These are phyloP conservation scores for Carallia brachiata DNA, from an alignment of 345 rosid genomes.

Conservation along the genomic window DNA sequence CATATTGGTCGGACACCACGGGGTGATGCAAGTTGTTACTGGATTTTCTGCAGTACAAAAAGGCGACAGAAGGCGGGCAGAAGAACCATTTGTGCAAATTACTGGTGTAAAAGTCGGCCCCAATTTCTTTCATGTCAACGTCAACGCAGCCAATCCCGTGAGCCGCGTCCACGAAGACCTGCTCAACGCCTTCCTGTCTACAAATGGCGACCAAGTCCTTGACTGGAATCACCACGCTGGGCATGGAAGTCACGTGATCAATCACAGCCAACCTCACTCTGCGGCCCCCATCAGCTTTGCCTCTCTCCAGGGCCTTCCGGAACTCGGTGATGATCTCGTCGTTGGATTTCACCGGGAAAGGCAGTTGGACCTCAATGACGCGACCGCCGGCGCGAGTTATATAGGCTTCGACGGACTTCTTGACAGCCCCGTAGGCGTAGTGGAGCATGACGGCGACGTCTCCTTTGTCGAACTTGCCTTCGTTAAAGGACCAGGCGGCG, in stretches of 20 bases:
- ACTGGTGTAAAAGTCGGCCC: constrained; percentile 89
- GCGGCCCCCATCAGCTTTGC: constrained; percentile 52
- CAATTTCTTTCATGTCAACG: constrained; percentile 82
- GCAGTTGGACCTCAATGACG: constrained; percentile 82
- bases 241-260: constrained; percentile 96
- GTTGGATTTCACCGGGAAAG: constrained; percentile 68
- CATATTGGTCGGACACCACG: constrained; percentile 89
- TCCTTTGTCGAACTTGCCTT: constrained; percentile 58
- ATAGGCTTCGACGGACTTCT: constrained; percentile 88
- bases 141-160: constrained; percentile 94
- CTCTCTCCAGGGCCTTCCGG: constrained; percentile 58
- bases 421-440: constrained; percentile 82
- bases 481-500: constrained; percentile 65
- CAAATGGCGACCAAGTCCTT: constrained; percentile 77
- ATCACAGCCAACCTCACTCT: constrained; percentile 83
- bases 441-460: constrained; percentile 86
- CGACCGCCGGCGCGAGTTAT: constrained; percentile 80
- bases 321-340: constrained; percentile 66
- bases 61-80: constrained; percentile 86
- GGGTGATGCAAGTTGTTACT: constrained; percentile 65
- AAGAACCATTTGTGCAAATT: constrained; percentile 96
- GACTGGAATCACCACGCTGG: constrained; percentile 80
- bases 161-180: constrained; percentile 91
- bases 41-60: constrained; percentile 69
- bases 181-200: constrained; percentile 82